Evolutionary conservation across 2,329 filamentous ascomycete species (phyloP).

Genomic region (Coleophoma cylindrospora): DNA sequence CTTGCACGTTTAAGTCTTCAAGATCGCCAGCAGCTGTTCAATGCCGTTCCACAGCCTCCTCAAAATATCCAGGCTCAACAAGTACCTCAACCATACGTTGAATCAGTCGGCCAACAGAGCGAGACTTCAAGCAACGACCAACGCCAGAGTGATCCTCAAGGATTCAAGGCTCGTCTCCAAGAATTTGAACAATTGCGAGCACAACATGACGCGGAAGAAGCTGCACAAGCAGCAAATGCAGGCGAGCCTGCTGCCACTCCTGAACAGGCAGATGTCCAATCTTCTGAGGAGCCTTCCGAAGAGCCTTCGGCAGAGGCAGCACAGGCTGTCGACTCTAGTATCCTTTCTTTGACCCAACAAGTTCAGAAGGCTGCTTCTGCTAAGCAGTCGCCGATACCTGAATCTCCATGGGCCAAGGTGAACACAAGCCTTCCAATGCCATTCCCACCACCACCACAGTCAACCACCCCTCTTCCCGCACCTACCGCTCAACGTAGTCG

Average conservation of each 20-base stretch:
- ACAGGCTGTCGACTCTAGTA: slow-evolving; percentile 33
- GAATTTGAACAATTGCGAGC: slow-evolving; percentile 78
- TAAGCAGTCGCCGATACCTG: slow-evolving; percentile 48
- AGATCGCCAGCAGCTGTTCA: slow-evolving; percentile 19
- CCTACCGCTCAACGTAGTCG: slow-evolving; percentile 81
- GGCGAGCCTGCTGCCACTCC: slow-evolving; percentile 20
- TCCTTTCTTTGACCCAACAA: slow-evolving; percentile 74
- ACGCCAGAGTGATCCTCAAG: slow-evolving; percentile 54
- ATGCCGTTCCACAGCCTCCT: slow-evolving; percentile 14
- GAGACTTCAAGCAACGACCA: slow-evolving; percentile 56
- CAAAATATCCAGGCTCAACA: slow-evolving; percentile 21
- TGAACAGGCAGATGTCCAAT: slow-evolving; percentile 13
- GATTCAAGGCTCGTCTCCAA: slow-evolving; percentile 61
- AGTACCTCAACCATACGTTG: slow-evolving; percentile 22
- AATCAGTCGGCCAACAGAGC: slow-evolving; percentile 29
- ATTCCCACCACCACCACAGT: slow-evolving; percentile 61
- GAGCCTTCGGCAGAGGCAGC: slow-evolving; percentile 13
- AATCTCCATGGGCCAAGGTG: slow-evolving; percentile 53
- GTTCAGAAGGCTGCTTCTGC: slow-evolving; percentile 69
- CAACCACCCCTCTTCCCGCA: slow-evolving; percentile 77
- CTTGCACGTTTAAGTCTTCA: slow-evolving; percentile 61
- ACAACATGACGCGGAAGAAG: slow-evolving; percentile 57
- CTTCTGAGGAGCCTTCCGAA: slow-evolving; percentile 11
- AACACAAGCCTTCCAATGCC: slow-evolving; percentile 71
- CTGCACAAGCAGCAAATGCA: slow-evolving; percentile 26